These are phyloP conservation scores for Cenchrus americanus DNA, from an alignment of 176 grass and related monocot genomes.

Conservation along the genomic window DNA sequence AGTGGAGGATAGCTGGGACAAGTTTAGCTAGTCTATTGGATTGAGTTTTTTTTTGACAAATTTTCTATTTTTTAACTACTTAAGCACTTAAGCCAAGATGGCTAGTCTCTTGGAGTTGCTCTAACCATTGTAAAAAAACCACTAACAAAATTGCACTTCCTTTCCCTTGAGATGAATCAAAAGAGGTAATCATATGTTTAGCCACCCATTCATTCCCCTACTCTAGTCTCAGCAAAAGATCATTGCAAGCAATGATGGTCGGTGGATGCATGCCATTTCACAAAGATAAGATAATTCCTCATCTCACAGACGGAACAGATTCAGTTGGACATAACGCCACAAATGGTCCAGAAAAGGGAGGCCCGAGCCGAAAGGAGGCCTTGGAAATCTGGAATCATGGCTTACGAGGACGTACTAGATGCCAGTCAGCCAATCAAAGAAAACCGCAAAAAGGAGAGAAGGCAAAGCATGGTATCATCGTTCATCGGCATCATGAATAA, in stretches of 20 bases:
- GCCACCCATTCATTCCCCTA: not conserved
- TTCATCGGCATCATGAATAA: slow-evolving; percentile 16
- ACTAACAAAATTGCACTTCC: not conserved
- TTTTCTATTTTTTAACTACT: too few species aligned
- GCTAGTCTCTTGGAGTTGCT: too few species aligned
- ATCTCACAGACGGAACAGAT: slow-evolving; percentile 16
- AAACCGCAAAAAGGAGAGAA: not conserved
- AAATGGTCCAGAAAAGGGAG: slow-evolving; percentile 9
- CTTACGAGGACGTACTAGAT: slow-evolving; percentile 21
- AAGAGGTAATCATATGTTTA: slow-evolving; percentile 37
- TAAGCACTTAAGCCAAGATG: too few species aligned
- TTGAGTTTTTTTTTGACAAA: too few species aligned
- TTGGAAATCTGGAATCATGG: not conserved
- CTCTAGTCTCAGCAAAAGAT: slow-evolving; percentile 1
- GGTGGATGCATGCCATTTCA: slow-evolving; percentile 20
- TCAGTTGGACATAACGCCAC: not conserved
- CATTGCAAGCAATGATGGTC: slow-evolving; percentile 26
- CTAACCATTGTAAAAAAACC: not conserved
- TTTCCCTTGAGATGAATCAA: slow-evolving; percentile 4
- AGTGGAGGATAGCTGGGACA: too few species aligned
- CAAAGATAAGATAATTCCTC: not conserved
- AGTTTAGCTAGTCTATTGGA: too few species aligned
- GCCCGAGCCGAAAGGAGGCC: not conserved
- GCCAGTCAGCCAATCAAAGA: slow-evolving; percentile 3
- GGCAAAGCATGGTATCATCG: slow-evolving; percentile 18